A percentile compares a stretch with the other conserved stretches of the same genome.
Conservation (phyloP, 169 alveolate genomes). For the Eimeria sp. region DNA sequence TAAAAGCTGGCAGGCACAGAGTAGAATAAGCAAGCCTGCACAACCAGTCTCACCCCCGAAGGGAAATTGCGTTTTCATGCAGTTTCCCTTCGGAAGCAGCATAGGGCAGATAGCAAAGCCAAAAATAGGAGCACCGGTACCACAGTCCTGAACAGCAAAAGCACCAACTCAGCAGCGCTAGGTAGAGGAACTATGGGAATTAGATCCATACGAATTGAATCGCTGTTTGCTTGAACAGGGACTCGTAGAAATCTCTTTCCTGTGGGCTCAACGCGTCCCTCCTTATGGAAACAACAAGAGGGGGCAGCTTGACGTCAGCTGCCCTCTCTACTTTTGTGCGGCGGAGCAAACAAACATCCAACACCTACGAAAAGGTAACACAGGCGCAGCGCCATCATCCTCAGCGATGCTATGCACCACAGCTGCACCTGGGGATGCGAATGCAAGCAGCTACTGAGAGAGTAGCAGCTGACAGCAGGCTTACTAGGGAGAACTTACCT, state of each 20-base stretch:
- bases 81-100: background rate
- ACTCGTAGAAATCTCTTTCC: conserved; percentile 92
- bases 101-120: background rate
- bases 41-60: background rate
- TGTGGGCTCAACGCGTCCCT: conserved; percentile 89
- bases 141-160: background rate
- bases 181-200: background rate
- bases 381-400: conserved; percentile 6
- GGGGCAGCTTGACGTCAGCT: conserved; percentile 91
- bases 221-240: conserved; percentile 91
- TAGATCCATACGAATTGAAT: conserved; percentile 83
- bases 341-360: conserved; percentile 84
- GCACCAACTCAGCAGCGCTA: background rate
- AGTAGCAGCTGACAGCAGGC: background rate
- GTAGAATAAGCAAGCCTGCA: background rate
- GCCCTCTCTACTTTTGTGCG: conserved; percentile 94
- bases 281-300: conserved; percentile 89
- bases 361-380: background rate
- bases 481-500: conserved; percentile 43
- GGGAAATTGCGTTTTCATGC: background rate
- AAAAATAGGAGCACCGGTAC: background rate
- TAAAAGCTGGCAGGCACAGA: background rate
- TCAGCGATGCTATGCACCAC: background rate
- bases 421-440: background rate
- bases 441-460: background rate